Base-by-base conservation (phyloP, 1,139 yeast genomes). In the Candida dubliniensis region DNA sequence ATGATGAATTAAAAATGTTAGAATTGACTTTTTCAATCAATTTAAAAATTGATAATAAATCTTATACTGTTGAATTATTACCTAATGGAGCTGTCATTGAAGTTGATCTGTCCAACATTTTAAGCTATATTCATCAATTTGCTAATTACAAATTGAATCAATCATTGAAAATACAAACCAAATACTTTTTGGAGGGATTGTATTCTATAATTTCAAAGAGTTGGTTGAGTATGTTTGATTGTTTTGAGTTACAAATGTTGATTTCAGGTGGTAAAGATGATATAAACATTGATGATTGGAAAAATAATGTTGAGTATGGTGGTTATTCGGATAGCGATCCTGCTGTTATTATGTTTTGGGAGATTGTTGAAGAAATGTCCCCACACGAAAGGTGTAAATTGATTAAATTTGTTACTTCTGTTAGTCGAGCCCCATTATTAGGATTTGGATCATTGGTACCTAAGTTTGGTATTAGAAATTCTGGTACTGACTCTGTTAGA, bases 371-470 rank as follows among this genome's bases (percentile, higher is more conserved):
- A 15, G 96, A 87, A 46, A 79, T 90, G 74, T 60, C 73, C 2
- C 70, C 78, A 1, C 76, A 75, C 14, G 88, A 89, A 47, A 71
- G 81, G 51, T 71, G 78, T 27, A 76, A 79, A 49, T 76, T 93
- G 47, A 66, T 91, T 32, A 86, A 87, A 59, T 93, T 90, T 67
- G 96, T 88, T 23, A 93, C 98, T 0, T 87, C 96, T 0, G 96
- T 89, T 1, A 83, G 96, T 1, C 77, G 93, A 50, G 96, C 96
- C 0, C 99, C 99, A 1, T 69, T 93, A 31, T 71, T 88, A 26
- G 99, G 99, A 1, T 93, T 93, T 61, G 72, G 76, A 2, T 80
- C 82, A 7, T 70, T 95, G 42, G 67, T 67, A 31, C 99, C 99
- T 0, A 73, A 72, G 45, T 90, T 93, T 66, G 96, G 96, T 1